Base-by-base conservation (phyloP, 805 yeast genomes). In the Zygosaccharomyces pseudorouxii region DNA sequence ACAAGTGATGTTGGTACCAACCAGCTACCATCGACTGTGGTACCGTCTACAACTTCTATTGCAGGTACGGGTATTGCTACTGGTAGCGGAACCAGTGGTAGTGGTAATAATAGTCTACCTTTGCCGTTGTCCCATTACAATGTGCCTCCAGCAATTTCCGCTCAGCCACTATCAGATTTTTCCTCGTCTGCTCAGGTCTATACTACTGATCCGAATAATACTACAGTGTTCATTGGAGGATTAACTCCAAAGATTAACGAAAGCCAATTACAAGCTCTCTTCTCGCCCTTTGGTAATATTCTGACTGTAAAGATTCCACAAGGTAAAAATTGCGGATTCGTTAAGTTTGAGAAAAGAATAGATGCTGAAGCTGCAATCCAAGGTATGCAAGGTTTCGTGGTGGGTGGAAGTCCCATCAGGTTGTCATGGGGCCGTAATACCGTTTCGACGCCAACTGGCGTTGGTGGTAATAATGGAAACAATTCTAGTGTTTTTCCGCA, bases 191-290 rank as follows among this genome's bases (percentile, higher is more conserved):
- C 72, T 29, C 71, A 59, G 52, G 59, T 71, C 16, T 86, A 82
- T 56, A 83, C 85, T 2, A 76, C 71, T 45, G 55, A 53, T 31
- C 52, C 53, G 14, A 48, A 42, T 6, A 84, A 84, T 62, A 83
- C 90, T 7, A 85, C 93, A 0, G 86, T 86, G 8, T 86, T 85
- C 56, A 83, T 86, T 38, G 92, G 92, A 3, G 90, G 92, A 0
- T 67, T 86, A 33, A 80, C 84, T n/a, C 81, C 81, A 42, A 46
- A 54, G 18, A 80, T 82, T 27, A 70, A 75, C 11, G 93, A 84
- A 56, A 77, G 74, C 39, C 79, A 86, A 3, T 65, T 86, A 30
- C 73, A 74, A 47, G 72, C 80, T 0, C 63, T 85, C 16, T 86
- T 86, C 66, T 78, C 79, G 63, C 87, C 89, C 14, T 85, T 82